These are phyloP conservation scores for Lentinula edodes DNA, from an alignment of 768 basidiomycete genomes.

Conservation along the genomic window DNA sequence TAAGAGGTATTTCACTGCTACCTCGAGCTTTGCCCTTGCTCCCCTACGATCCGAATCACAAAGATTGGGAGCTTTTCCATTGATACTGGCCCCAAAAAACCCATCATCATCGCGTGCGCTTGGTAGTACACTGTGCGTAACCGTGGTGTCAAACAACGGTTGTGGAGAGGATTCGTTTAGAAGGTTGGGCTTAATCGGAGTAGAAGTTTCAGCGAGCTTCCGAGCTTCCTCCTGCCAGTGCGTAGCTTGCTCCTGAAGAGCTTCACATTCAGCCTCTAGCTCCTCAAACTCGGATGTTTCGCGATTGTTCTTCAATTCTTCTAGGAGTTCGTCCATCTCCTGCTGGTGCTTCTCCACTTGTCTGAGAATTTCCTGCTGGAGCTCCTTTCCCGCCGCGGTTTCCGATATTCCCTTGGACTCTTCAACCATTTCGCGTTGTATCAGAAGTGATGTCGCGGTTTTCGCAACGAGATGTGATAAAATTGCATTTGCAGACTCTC, in stretches of 20 bases:
- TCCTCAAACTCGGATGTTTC: neutral
- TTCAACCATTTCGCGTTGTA: slow-evolving; percentile 53
- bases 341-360: slow-evolving; percentile 39
- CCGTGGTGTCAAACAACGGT: neutral
- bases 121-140: neutral
- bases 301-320: neutral
- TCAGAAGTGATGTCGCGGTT: slow-evolving; percentile 37
- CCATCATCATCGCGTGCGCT: neutral
- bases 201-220: neutral
- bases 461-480: slow-evolving; percentile 25
- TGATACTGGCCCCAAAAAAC: neutral
- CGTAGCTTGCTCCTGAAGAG: neutral
- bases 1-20: neutral
- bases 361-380: slow-evolving; percentile 42
- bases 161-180: neutral
- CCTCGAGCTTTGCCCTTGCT: neutral
- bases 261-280: neutral
- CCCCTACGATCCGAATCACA: neutral
- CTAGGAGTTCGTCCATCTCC: slow-evolving; percentile 37
- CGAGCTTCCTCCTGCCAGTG: neutral
- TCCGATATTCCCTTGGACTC: slow-evolving; percentile 41
- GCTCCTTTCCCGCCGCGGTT: slow-evolving; percentile 49
- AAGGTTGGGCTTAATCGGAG: neutral
- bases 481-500: slow-evolving; percentile 21
- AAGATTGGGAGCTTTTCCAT: neutral